Evolutionary conservation across 441 rosid genomes (phyloP).

Genomic region (Adansonia rubrostipa): DNA sequence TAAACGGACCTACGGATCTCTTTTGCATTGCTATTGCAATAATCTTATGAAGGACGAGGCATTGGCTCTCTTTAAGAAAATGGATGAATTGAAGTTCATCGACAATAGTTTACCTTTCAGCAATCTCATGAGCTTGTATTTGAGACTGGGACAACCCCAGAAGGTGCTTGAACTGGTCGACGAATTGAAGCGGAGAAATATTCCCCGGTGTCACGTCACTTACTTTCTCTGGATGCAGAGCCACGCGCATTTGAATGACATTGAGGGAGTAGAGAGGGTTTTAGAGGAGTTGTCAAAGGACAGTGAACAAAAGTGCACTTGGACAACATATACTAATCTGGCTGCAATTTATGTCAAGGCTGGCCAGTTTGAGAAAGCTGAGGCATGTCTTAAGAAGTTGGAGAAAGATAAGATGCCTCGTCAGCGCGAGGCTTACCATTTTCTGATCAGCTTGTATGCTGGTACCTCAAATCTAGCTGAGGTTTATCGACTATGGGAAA

Average conservation of each 20-base stretch:
- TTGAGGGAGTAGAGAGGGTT: constrained; percentile 65
- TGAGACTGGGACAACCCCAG: constrained; percentile 65
- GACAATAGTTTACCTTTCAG: constrained; percentile 47
- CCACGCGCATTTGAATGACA: constrained; percentile 50
- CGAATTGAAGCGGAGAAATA: constrained; percentile 56
- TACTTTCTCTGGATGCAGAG: constrained; percentile 73
- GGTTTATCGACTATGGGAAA: constrained; percentile 67
- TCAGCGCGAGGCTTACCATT: constrained; percentile 69
- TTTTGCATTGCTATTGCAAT: constrained; percentile 67
- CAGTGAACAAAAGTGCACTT: constrained; percentile 39
- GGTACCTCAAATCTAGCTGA: constrained; percentile 52
- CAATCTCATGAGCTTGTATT: constrained; percentile 63
- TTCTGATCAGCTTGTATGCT: constrained; percentile 65
- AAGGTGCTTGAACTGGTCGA: constrained; percentile 54
- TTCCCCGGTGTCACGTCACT: constrained; percentile 38
- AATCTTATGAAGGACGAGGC: constrained; percentile 60
- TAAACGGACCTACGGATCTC: constrained; percentile 56
- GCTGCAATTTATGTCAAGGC: constrained; percentile 68
- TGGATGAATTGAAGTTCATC: constrained; percentile 55
- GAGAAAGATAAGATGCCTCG: constrained; percentile 52
- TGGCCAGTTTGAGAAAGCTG: constrained; percentile 68
- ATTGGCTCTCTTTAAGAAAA: constrained; percentile 51
- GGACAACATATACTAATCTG: constrained; percentile 62
- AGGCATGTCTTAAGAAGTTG: constrained; percentile 54
- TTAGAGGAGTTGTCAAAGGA: constrained; percentile 45